phyloP scores from a whole-genome alignment of 2,329 filamentous ascomycete species.

The Venturia aucupariae region DNA sequence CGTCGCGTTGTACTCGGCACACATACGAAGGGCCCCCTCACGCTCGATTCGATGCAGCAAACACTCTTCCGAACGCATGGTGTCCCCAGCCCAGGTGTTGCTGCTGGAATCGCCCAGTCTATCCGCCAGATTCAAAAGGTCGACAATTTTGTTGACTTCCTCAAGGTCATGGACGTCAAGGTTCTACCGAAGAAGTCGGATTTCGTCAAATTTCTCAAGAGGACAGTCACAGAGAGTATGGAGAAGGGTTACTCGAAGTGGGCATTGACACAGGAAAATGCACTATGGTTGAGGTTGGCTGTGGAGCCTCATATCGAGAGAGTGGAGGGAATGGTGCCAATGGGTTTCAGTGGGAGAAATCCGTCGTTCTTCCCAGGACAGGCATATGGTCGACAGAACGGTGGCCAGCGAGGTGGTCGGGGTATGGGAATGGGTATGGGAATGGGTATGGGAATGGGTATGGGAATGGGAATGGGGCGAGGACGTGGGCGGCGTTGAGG shows the following conservation, averaged over 20 bases:
- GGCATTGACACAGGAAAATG: conserved; percentile 21
- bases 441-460: neutral
- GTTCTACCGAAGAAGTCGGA: conserved; percentile 18
- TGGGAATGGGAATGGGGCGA: neutral
- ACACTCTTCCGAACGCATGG: conserved; percentile 40
- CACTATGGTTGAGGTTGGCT: conserved; percentile 21
- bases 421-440: neutral
- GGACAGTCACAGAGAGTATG: conserved; percentile 22
- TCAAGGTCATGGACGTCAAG: conserved; percentile 35
- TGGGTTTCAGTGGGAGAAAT: conserved; percentile 15
- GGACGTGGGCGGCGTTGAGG: neutral
- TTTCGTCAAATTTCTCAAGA: conserved; percentile 21
- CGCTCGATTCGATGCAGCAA: conserved; percentile 33
- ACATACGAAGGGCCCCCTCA: conserved; percentile 19
- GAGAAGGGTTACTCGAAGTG: conserved; percentile 21
- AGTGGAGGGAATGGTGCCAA: conserved; percentile 1
- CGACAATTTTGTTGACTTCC: conserved; percentile 34
- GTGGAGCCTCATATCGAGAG: conserved; percentile 20
- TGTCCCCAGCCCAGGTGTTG: conserved; percentile 34
- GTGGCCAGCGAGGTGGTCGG: neutral
- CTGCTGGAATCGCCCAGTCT: conserved; percentile 32
- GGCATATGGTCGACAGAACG: neutral
- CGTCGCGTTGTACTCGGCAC: conserved; percentile 34
- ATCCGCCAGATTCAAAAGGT: conserved; percentile 37
- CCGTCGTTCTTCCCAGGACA: conserved; percentile 2